Evolutionary conservation across 2,329 filamentous ascomycete species (phyloP).

Genomic region (Aspergillus vadensis): DNA sequence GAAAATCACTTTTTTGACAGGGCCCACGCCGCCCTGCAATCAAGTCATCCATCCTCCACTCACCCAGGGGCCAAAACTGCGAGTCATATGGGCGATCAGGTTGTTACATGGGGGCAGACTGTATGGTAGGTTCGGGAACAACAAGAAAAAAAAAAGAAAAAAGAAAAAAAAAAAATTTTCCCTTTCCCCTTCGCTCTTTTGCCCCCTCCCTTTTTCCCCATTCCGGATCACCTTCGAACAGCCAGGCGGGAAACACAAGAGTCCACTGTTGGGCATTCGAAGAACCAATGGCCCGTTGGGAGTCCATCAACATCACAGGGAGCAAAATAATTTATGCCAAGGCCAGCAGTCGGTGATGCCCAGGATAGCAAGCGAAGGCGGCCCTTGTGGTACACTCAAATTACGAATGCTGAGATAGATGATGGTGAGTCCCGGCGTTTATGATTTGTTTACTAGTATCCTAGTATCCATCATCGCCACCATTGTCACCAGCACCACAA

Average conservation of each 20-base stretch:
- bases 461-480: conserved; percentile 1
- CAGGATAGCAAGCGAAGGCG: conserved; percentile 9
- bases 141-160: too few species aligned
- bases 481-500: conserved; percentile 1
- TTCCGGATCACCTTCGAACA: conserved; percentile 10
- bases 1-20: conserved; percentile 14
- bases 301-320: conserved; percentile 10
- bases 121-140: conserved; percentile 7
- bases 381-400: conserved; percentile 8
- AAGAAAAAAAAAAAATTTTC: neutral
- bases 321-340: conserved; percentile 11
- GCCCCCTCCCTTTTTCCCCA: conserved; percentile 3
- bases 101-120: conserved; percentile 14
- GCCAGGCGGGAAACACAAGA: conserved; percentile 14
- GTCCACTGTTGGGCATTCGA: conserved; percentile 10
- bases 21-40: conserved; percentile 21
- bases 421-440: neutral
- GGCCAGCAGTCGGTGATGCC: conserved; percentile 19
- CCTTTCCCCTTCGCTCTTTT: conserved; percentile 6
- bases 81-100: conserved; percentile 15
- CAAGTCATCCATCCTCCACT: conserved; percentile 3
- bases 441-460: neutral
- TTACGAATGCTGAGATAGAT: conserved; percentile 1
- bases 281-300: neutral
- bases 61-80: conserved; percentile 14